Percentiles rank a stretch among this genome's conserved stretches.
phyloP scores from a whole-genome alignment of 805 yeast species.

The Saccharomycopsis malanga region DNA sequence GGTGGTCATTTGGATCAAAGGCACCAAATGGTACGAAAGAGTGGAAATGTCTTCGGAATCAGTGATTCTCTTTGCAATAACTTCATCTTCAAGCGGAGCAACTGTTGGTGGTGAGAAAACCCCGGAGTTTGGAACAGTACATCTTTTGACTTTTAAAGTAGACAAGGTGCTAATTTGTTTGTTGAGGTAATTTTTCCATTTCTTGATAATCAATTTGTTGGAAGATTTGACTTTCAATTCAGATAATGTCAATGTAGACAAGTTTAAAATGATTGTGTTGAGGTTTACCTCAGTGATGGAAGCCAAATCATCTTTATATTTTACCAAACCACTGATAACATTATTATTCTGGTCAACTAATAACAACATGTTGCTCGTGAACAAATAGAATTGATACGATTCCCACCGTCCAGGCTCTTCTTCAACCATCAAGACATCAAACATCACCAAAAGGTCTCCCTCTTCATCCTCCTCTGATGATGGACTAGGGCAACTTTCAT shows the following conservation, averaged over 20 bases:
- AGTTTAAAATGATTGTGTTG: slow-evolving; percentile 29
- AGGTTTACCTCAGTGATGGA: slow-evolving; percentile 27
- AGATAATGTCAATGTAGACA: slow-evolving; percentile 37
- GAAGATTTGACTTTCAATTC: slow-evolving; percentile 34
- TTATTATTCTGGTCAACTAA: slow-evolving; percentile 23
- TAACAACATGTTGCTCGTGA: slow-evolving; percentile 29
- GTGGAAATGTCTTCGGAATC: not conserved
- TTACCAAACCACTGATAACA: slow-evolving; percentile 36
- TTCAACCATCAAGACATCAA: slow-evolving; percentile 31
- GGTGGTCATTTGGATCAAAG: slow-evolving; percentile 42
- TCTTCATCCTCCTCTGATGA: slow-evolving; percentile 1
- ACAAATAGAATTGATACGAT: slow-evolving; percentile 29
- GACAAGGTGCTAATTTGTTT: slow-evolving; percentile 8
- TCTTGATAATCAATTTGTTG: slow-evolving; percentile 30
- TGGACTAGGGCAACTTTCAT: not conserved
- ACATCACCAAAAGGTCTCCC: slow-evolving; percentile 16
- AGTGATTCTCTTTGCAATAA: too few relatives aligned
- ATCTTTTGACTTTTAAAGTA: not conserved
- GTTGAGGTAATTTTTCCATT: slow-evolving; percentile 36
- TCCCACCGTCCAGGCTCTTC: slow-evolving; percentile 40
- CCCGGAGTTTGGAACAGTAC: too few relatives aligned
- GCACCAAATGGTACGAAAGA: slow-evolving; percentile 20
- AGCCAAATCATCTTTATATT: slow-evolving; percentile 32
- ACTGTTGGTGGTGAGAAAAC: not conserved
- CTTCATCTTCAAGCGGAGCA: not conserved